Evolutionary conservation across 2,329 filamentous ascomycete species (phyloP), one percentile per base, ranked within the genome.

Genomic region (Polychaeton citri): DNA sequence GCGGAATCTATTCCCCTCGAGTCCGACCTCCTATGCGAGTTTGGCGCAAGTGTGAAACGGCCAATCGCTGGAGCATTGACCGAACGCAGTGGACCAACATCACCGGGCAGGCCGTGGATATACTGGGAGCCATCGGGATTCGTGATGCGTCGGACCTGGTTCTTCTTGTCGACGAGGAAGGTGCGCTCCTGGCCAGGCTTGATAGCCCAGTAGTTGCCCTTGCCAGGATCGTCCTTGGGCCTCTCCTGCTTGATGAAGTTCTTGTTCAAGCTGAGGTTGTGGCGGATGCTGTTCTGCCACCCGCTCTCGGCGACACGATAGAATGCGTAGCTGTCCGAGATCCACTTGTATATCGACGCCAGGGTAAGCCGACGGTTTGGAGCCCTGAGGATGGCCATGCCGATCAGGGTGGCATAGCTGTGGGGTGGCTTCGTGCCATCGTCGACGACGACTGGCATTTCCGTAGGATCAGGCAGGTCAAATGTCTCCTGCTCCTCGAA

Each of bases 211-310:
- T 96, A 96, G 60, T 94, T 88, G 30, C 90, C 90, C 62, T 96
- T 96, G 50, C 90, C 90, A 3, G 88, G 87, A 52, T 96, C 90
- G 54, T 95, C 87, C 67, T 96, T 96, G 38, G 87, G 86, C 40
- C 90, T 75, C 59, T 95, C 87, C 53, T 93, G 81, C 64, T 96
- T 96, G 56, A 87, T 78, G 54, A 96, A 96, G 32, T 83, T 84
- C 63, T 96, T 96, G 69, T 95, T 93, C 31, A 98, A 69, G 54
- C 87, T 95, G 21, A 98, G 75, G 50, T 98, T 98, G 61, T 98
- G 90, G 21, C 90, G 81, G 57, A 98, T 98, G 64, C 90, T 96
- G 61, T 98, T 98, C 61, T 96, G 88, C 90, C 90, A 98, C 43
- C 90, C 88, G 8, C 82, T 77, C 50, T 95, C 86, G 38, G 79